Conservation (phyloP, 805 yeast genomes). For the Starmerella lactis-condensi region DNA sequence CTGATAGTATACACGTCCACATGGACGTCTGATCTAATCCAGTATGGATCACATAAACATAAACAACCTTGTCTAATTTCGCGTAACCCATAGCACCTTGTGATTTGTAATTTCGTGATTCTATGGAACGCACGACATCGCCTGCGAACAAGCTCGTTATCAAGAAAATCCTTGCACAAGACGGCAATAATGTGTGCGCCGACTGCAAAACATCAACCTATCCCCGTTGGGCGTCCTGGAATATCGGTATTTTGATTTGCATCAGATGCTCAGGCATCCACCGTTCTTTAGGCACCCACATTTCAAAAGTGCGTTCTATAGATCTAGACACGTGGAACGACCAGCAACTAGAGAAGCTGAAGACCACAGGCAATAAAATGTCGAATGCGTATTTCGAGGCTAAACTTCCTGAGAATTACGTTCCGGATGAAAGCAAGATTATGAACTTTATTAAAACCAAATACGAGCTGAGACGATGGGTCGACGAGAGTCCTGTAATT, state of each 20-base stretch:
- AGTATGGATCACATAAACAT: too few species aligned
- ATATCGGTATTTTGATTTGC: constrained; percentile 78
- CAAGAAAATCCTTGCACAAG: constrained; percentile 56
- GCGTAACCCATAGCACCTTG: too few species aligned
- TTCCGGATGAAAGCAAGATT: constrained; percentile 69
- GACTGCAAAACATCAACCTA: constrained; percentile 80
- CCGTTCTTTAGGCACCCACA: constrained; percentile 88
- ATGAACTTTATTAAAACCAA: constrained; percentile 83
- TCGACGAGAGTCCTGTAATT: constrained; percentile 21
- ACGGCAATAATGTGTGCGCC: constrained; percentile 62
- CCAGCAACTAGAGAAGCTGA: constrained; percentile 67
- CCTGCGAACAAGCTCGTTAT: constrained; percentile 39
- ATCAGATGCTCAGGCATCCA: constrained; percentile 88
- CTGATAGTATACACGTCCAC: too few species aligned
- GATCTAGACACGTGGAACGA: constrained; percentile 95
- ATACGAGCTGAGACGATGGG: constrained; percentile 84
- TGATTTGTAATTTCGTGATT: too few species aligned
- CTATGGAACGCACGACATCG: constrained; percentile 14
- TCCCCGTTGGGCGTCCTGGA: constrained; percentile 98
- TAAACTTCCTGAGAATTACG: constrained; percentile 46
- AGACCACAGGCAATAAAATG: constrained; percentile 65
- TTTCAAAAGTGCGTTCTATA: constrained; percentile 77
- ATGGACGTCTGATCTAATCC: too few species aligned
- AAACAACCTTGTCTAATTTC: too few species aligned
- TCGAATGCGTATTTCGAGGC: constrained; percentile 79